Percentiles rank a stretch among this genome's conserved stretches.
phyloP scores from a whole-genome alignment of 164 flowering plant genomes.

The Echeveria elegans region DNA sequence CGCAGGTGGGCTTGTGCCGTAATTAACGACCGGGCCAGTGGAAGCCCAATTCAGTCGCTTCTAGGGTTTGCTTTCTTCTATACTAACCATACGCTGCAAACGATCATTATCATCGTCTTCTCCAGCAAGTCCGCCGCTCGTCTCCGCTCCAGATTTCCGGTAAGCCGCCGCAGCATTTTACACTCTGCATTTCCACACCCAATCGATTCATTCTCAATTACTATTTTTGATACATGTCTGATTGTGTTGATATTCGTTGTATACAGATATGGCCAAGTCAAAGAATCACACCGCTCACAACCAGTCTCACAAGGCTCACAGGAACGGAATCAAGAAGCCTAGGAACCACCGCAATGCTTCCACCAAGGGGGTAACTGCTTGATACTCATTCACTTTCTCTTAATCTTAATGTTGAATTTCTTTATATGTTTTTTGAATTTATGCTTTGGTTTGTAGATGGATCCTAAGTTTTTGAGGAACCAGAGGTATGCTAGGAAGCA shows the following conservation, averaged over 20 bases:
- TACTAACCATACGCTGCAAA: too few relatives aligned
- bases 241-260: neutral
- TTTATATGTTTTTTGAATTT: neutral
- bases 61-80: too few relatives aligned
- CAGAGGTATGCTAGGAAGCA: constrained; percentile 11
- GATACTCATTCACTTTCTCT: neutral
- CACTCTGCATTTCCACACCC: too few relatives aligned
- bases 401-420: neutral
- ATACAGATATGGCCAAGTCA: constrained; percentile 84
- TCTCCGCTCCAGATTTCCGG: too few relatives aligned
- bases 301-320: constrained; percentile 93
- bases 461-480: constrained; percentile 9
- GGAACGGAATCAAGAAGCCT: constrained; percentile 97
- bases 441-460: neutral
- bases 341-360: constrained; percentile 77
- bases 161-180: too few relatives aligned
- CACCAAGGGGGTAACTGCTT: constrained; percentile 71
- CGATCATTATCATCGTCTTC: too few relatives aligned
- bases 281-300: constrained; percentile 99
- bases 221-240: neutral
- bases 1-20: too few relatives aligned
- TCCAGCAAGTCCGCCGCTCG: too few relatives aligned
- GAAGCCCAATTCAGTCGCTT: too few relatives aligned
- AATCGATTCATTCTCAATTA: too few relatives aligned
- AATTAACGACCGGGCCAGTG: too few relatives aligned